phyloP scores from a whole-genome alignment of 441 rosid genomes.

The Erodium moschatum region DNA sequence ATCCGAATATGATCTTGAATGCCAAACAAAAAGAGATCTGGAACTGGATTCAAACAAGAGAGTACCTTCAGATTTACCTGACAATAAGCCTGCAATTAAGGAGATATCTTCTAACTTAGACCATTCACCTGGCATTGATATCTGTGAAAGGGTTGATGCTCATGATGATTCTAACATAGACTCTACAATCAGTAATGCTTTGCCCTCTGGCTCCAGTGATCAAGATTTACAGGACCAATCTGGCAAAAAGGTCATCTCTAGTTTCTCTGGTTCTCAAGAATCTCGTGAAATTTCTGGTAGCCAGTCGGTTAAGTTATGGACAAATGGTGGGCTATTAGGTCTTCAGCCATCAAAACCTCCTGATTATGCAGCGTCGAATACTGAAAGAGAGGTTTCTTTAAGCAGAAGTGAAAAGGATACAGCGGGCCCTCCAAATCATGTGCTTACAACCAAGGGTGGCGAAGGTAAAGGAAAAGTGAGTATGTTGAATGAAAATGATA shows the following conservation, averaged over 20 bases:
- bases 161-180: constrained; percentile 27
- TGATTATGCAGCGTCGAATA: constrained; percentile 48
- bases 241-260: constrained; percentile 21
- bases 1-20: constrained; percentile 54
- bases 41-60: constrained; percentile 28
- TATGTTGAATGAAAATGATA: constrained; percentile 28
- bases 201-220: constrained; percentile 28
- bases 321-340: constrained; percentile 84
- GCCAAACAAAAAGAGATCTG: constrained; percentile 40
- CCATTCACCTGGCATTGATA: constrained; percentile 23
- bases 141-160: constrained; percentile 24
- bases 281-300: constrained; percentile 32
- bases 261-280: constrained; percentile 27
- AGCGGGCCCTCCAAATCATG: constrained; percentile 16
- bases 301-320: constrained; percentile 59
- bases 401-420: constrained; percentile 21
- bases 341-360: constrained; percentile 85
- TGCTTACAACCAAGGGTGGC: constrained; percentile 13
- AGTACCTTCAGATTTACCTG: constrained; percentile 23
- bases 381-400: constrained; percentile 23
- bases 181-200: constrained; percentile 23
- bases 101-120: constrained; percentile 29
- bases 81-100: constrained; percentile 26
- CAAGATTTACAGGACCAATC: constrained; percentile 28
- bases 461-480: constrained; percentile 25